Base-by-base conservation (phyloP, 2,329 filamentous ascomycete species). In the Didymella pomorum region DNA sequence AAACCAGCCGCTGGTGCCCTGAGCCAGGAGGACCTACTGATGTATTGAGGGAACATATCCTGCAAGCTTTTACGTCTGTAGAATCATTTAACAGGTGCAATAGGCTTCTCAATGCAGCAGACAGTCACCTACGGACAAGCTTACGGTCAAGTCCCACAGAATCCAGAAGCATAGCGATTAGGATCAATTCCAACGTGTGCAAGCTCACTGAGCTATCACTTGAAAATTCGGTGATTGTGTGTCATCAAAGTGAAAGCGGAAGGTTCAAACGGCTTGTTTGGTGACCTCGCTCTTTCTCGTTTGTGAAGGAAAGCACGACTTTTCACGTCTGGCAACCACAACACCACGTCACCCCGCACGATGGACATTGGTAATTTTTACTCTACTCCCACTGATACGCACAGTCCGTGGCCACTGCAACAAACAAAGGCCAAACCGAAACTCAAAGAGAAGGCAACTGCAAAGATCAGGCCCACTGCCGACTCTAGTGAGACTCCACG, bases 171-270 rank as follows among this genome's bases (percentile, higher is more conserved):
- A 39, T 39, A 21, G 21, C 20, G 29, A 31, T 23, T 16, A 16
- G 39, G 1, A 12, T 25, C 39, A 18, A 29, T 3, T 8, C 16
- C 10, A 7, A n/a, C n/a, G 9, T 29, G 16, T n/a, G 5, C 29
- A 16, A 31, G 12, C 14, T 18, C 3, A 20, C 10, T 8, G n/a
- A 7, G 8, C 9, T 21, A 9, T 14, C 26, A n/a, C 23, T 7
- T 25, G 31, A 18, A 25, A 25, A 7, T 3, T 25, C 7, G 7
- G 25, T 23, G 23, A 51, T 10, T 16, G 9, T 25, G n/a, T 14
- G 26, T 31, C 39, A 35, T 54, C 46, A 43, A 55, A 44, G 54
- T 58, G 51, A 56, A 61, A 61, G 25, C 7, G 43, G 50, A 47
- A 28, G 16, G 45, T 31, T 51, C 48, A 47, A 57, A 52, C 42